These are phyloP conservation scores for Yamadazyma diospyri DNA, from an alignment of 1,139 yeast genomes.

Conservation along the genomic window DNA sequence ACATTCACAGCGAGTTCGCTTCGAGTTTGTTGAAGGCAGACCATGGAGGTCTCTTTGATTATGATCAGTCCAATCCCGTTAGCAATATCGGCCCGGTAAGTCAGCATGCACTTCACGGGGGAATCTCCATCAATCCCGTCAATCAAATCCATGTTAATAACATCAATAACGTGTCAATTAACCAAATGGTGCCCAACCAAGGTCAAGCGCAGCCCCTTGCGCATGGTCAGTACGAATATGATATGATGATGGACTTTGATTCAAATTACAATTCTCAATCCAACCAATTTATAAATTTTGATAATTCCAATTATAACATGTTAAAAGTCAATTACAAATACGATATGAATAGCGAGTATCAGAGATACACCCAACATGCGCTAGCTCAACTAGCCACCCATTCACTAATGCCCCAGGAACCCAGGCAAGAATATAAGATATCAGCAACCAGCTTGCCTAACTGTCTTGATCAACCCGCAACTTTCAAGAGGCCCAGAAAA, in stretches of 20 bases:
- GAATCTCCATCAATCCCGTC: neutral
- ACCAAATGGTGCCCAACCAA: neutral
- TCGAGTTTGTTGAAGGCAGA: conserved; percentile 4
- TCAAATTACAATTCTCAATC: too few species aligned
- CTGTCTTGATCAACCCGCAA: conserved; percentile 9
- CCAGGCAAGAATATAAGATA: too few species aligned
- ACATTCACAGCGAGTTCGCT: conserved; percentile 4
- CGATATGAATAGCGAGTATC: neutral
- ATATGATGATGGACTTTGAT: conserved; percentile 12
- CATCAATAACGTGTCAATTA: too few species aligned
- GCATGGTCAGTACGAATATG: conserved; percentile 5
- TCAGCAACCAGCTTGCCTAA: conserved; percentile 14
- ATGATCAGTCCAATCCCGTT: neutral
- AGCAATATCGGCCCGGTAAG: too few species aligned
- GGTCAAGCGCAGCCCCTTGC: neutral
- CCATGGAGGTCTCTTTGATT: neutral
- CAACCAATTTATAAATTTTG: conserved; percentile 12
- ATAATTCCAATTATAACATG: conserved; percentile 8
- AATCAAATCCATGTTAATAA: too few species aligned
- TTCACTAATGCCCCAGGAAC: too few species aligned
- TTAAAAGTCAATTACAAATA: conserved; percentile 2
- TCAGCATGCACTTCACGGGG: too few species aligned
- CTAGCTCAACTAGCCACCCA: too few species aligned
- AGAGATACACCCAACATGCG: neutral
- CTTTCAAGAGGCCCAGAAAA: conserved; percentile 7